Evolutionary conservation across 495 filamentous ascomycete species (phyloP), one percentile per base, ranked within the genome.

Genomic region (Recurvomyces mirabilis): DNA sequence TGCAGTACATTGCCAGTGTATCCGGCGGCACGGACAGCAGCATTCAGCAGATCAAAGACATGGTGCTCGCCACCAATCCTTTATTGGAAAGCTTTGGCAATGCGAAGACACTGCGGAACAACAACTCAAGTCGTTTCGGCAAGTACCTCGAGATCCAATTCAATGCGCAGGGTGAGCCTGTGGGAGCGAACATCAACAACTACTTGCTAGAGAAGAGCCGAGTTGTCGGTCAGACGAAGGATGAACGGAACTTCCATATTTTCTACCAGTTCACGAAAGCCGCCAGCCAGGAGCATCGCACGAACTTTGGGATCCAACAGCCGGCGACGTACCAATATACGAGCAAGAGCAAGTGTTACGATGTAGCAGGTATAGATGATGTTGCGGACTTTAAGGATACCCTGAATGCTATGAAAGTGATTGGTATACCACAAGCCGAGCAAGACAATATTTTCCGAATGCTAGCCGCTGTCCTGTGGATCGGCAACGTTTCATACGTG

Each of bases 231-330:
- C 93, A 96, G 67, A 96, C 95, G 51, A 72, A 64, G 44, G 89
- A 96, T 51, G 93, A 99, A 71, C 77, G 93, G 51, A 96, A 94
- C 61, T 99, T 99, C 66, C 93, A 99, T 63, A 96, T 99, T 54
- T 96, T 99, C 62, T 99, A 99, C 63, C 93, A 99, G 61, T 94
- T 94, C 63, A 81, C 93, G 17, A 99, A 99, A 61, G 87, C 82
- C 0, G 93, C 91, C 12, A 81, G 87, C 9, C 73, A 82, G 55
- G 79, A 82, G 34, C 93, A 95, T 61, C 70, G 87, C 55, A 77
- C 87, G 47, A 80, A 66, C 26, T 95, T 84, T 58, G 91, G 91
- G 23, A 65, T 99, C 2, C 91, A 95, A 59, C 80, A 79, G 50
- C 93, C 93, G 19, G 83, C 93, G 50, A 83, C 86, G 21, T 99